Base-by-base conservation (phyloP, 148 eudicot species). In the Rhododendron kiyosumense region DNA sequence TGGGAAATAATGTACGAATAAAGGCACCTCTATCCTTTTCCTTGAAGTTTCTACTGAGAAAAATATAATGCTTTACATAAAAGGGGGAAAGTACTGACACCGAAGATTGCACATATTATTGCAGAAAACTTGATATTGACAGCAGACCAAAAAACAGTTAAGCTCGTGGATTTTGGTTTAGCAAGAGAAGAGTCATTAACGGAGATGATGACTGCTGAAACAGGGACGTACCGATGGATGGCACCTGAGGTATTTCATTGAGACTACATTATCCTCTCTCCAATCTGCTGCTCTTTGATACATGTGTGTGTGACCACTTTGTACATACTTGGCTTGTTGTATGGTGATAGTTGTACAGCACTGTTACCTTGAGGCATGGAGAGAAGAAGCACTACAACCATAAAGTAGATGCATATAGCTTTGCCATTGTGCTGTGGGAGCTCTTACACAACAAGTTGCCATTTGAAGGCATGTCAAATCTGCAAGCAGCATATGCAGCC, bases 361-460 rank as follows among this genome's bases (percentile, higher is more conserved):
- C 98, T 7, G 98, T 95, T 82, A 96, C 99, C 38, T 85, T 96
- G 88, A 94, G 98, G 88, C 98, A 94, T 59, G 99, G 99, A 38
- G 99, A 96, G 90, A 96, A 96, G 90, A 95, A 96, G 88, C 98
- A 96, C 88, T 96, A 96, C 87, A 95, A 95, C 86, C 97, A 96
- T 86, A 96, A 96, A 81, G 99, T 96, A 61, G 99, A 96, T 92
- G 98, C 98, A 5, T 96, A 96, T 90, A 96, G 99, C 88, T 96
- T 96, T 84, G 97, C 99, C 20, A 94, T 96, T 76, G 98, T 96
- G 71, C 91, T 96, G 83, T 96, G 99, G 99, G 99, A 96, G 90
- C 96, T 96, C 85, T 73, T 96, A 86, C 95, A 93, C 86, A 96
- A 96, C 90, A 95, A 93, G 88, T 84, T 91, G 83, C 99, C 99